phyloP scores from a whole-genome alignment of 148 eudicot species.

The Limonium bicolor region DNA sequence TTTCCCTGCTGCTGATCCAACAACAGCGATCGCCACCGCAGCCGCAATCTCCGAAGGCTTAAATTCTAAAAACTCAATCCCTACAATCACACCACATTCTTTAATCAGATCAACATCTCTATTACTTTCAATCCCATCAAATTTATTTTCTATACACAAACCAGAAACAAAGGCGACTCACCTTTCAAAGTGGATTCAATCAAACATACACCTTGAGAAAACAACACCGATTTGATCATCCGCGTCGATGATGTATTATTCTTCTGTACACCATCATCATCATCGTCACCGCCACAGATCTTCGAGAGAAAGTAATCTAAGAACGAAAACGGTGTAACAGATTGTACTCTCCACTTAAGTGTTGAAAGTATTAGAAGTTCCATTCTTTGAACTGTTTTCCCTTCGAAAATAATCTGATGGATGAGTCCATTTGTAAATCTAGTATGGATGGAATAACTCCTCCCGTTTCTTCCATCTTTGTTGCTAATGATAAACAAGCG shows the following conservation, averaged over 20 bases:
- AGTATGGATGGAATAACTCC: constrained; percentile 44
- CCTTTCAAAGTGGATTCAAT: no score
- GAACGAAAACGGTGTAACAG: constrained; percentile 68
- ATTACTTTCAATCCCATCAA: background rate
- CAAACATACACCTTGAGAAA: no score
- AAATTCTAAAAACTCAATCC: constrained; percentile 78
- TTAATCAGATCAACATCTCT: background rate
- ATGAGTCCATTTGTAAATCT: constrained; percentile 49
- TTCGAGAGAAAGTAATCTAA: constrained; percentile 42
- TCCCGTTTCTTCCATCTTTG: constrained; percentile 63
- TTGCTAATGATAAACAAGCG: constrained; percentile 58
- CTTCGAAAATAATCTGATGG: constrained; percentile 28
- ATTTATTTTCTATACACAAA: no score
- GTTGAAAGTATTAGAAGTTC: constrained; percentile 65
- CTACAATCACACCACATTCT: constrained; percentile 22
- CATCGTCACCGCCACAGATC: constrained; percentile 36
- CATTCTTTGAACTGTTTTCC: constrained; percentile 58
- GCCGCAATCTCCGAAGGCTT: constrained; percentile 92
- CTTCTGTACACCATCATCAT: no score
- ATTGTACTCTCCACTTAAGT: constrained; percentile 79
- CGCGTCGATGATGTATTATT: no score
- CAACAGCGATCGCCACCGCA: constrained; percentile 68
- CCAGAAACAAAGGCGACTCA: no score
- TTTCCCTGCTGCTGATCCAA: no score
- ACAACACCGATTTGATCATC: no score